phyloP scores from a whole-genome alignment of 495 filamentous ascomycete genomes.

The Aspergillus leporis region DNA sequence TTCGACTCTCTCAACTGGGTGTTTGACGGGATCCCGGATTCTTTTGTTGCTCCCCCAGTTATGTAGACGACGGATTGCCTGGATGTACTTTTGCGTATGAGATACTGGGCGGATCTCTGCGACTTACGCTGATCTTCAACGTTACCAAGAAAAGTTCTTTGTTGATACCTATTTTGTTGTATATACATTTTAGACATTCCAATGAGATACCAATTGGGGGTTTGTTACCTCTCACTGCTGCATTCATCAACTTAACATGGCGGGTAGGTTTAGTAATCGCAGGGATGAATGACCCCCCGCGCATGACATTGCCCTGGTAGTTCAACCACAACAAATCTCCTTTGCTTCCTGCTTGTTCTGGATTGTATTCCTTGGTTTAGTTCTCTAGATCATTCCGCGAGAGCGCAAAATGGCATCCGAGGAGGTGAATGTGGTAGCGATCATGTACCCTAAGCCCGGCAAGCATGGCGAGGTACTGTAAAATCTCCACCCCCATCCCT shows the following conservation, averaged over 20 bases:
- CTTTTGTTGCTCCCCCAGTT: conserved; percentile 42
- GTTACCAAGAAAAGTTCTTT: conserved; percentile 1
- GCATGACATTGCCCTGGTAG: not conserved
- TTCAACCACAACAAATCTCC: not conserved
- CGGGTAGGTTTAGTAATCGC: not conserved
- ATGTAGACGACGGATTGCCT: conserved; percentile 31
- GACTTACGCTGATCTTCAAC: too few species aligned
- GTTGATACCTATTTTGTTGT: not conserved
- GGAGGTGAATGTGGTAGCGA: conserved; percentile 31
- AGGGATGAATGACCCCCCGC: conserved; percentile 1
- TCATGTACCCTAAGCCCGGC: conserved; percentile 33
- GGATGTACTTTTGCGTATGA: not conserved
- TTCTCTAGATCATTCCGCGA: too few species aligned
- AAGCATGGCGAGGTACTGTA: conserved; percentile 34
- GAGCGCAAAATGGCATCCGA: conserved; percentile 10
- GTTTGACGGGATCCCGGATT: conserved; percentile 49
- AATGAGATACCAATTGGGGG: not conserved
- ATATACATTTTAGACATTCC: not conserved
- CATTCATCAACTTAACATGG: too few species aligned
- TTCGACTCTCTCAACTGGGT: conserved; percentile 53
- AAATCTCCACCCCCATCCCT: not conserved
- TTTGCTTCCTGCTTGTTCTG: not conserved
- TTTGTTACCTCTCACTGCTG: too few species aligned
- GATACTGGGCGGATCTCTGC: too few species aligned
- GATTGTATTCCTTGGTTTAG: not conserved